Percentiles rank a stretch among this genome's conserved stretches.
These are phyloP conservation scores for Rubia yunnanensis DNA, from an alignment of 257 asterid species.

Conservation along the genomic window DNA sequence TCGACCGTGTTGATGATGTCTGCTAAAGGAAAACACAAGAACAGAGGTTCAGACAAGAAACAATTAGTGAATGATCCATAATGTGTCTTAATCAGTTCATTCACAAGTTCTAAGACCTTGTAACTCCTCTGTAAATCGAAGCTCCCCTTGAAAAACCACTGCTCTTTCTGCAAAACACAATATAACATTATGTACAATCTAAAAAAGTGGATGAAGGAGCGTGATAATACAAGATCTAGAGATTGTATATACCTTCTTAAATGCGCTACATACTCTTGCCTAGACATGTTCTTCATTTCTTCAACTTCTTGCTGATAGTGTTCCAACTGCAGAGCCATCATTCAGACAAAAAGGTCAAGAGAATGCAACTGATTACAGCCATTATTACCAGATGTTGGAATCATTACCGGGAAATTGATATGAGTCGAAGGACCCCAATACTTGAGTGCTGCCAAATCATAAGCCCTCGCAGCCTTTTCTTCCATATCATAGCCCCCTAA, in stretches of 20 bases:
- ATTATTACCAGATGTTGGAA: background rate
- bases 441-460: conserved; percentile 94
- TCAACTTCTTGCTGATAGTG: conserved; percentile 76
- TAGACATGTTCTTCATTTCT: conserved; percentile 86
- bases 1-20: conserved; percentile 99
- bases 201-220: background rate
- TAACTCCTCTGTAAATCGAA: conserved; percentile 94
- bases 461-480: conserved; percentile 95
- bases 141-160: conserved; percentile 99
- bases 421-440: conserved; percentile 98
- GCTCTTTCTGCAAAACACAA: conserved; percentile 55
- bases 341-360: background rate
- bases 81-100: background rate
- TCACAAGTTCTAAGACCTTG: conserved; percentile 61
- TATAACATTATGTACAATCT: background rate
- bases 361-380: background rate
- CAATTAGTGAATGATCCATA: background rate
- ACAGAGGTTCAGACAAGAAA: conserved; percentile 14
- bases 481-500: conserved; percentile 98
- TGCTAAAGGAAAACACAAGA: conserved; percentile 48
- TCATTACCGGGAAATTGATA: conserved; percentile 70
- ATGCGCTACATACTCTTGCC: conserved; percentile 94
- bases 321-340: conserved; percentile 44
- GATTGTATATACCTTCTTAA: conserved; percentile 65
- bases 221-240: background rate